Percentiles rank a stretch among this genome's conserved stretches.
phyloP scores from a whole-genome alignment of 371 early-diverging fungal species.

The Mucor ambiguus region DNA sequence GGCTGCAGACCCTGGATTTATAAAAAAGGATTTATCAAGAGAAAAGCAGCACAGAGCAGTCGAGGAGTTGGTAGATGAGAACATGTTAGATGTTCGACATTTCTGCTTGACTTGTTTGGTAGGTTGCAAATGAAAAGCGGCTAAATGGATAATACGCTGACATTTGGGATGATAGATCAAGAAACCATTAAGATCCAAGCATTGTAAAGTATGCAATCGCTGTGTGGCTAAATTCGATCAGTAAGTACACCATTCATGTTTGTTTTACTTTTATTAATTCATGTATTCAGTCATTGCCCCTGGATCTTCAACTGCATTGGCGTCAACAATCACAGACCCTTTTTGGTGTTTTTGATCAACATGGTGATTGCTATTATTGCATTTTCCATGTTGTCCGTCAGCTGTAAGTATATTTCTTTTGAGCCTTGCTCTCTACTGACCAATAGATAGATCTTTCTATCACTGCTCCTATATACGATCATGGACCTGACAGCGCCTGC shows the following conservation, averaged over 20 bases:
- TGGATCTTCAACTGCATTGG: constrained; percentile 96
- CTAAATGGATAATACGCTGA: not conserved
- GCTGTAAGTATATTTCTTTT: constrained; percentile 57
- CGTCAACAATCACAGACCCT: constrained; percentile 80
- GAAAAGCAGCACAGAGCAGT: constrained; percentile 58
- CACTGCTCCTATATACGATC: constrained; percentile 31
- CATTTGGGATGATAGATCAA: constrained; percentile 44
- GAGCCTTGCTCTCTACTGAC: not conserved
- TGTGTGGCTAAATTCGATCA: constrained; percentile 99
- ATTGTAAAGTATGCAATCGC: constrained; percentile 94
- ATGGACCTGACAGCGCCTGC: constrained; percentile 48
- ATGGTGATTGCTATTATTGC: constrained; percentile 63
- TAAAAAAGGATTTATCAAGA: constrained; percentile 50
- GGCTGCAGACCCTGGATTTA: constrained; percentile 82
- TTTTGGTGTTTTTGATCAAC: constrained; percentile 74
- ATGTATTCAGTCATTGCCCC: constrained; percentile 83
- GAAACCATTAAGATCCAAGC: constrained; percentile 96
- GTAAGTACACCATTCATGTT: constrained; percentile 41
- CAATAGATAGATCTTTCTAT: constrained; percentile 26
- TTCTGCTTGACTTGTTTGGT: constrained; percentile 85
- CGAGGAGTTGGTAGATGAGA: constrained; percentile 68
- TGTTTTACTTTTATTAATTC: not conserved
- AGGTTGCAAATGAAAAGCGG: not conserved
- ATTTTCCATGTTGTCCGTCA: constrained; percentile 60
- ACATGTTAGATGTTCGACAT: constrained; percentile 70